Evolutionary conservation across 352 stramenopile species (phyloP), one percentile per base, ranked within the genome.

Genomic region (Pythium myriotylum): DNA sequence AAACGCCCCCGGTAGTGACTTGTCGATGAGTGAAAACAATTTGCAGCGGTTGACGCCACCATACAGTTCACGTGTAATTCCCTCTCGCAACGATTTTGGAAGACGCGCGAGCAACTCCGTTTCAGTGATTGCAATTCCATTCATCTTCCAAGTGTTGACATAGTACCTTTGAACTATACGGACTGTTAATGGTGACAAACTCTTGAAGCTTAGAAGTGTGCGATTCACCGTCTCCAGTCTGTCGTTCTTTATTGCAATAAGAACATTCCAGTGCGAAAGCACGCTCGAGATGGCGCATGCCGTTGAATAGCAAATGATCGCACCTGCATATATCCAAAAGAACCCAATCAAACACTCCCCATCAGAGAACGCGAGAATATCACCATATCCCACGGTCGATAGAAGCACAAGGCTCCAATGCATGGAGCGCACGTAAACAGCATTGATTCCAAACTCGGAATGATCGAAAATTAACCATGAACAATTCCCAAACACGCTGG

Each of bases 271-370:
- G 48, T 88, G 77, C 2, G 73, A 65, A 0, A 80, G 19, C 4
- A 77, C 78, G 26, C 80, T 89, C 2, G 77, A 76, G 4, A 88
- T 26, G 4, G 73, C 77, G 24, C 65, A 78, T n/a, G 69, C 73
- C 4, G 77, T 88, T 27, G 84, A 84, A 54, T 89, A 89, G 70
- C 78, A 88, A 41, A 89, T 80, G 33, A 84, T 81, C 20, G 80
- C 77, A 19, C 78, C 65, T 13, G 79, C 57, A 58, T 82, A 88
- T 37, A 89, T 89, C 80, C 80, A 89, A 12, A 83, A 51, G 13
- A 62, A 71, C 2, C 72, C 80, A 7, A 81, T 53, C n/a, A 82
- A n/a, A 22, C 72, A 84, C 48, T 89, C 77, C 5, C 59, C 57
- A 9, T 70, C 76, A 0, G 78, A 76, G 49, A 86, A 88, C 1